A percentile compares a stretch with the other conserved stretches of the same genome.
These are phyloP conservation scores for Diaporthe eres DNA, from an alignment of 2,329 filamentous ascomycete genomes.

Conservation along the genomic window DNA sequence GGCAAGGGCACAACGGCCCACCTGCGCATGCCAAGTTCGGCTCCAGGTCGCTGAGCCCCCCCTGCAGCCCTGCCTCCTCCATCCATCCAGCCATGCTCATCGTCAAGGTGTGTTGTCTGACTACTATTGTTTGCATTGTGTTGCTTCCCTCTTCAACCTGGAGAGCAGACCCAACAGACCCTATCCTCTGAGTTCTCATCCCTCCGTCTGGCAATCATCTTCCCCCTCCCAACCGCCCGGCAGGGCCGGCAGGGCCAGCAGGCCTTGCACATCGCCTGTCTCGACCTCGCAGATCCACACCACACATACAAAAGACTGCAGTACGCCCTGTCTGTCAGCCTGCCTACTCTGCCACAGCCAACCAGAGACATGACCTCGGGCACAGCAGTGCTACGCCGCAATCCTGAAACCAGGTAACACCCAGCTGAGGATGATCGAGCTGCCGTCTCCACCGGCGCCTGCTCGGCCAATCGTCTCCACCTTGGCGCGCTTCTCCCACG, in stretches of 20 bases:
- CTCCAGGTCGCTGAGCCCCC: constrained; percentile 13
- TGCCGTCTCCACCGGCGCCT: constrained; percentile 6
- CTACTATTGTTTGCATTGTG: neutral
- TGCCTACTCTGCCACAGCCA: neutral
- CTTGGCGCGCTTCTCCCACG: constrained; percentile 13
- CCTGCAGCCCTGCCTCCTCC: constrained; percentile 24
- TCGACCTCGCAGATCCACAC: neutral
- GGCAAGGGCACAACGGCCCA: constrained; percentile 1
- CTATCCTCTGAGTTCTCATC: neutral
- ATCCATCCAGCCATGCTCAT: neutral
- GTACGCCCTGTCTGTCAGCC: constrained; percentile 7
- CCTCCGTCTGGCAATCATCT: neutral
- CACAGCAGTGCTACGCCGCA: constrained; percentile 22
- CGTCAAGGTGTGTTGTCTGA: neutral
- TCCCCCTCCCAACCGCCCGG: neutral
- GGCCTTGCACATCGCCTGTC: neutral
- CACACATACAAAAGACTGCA: neutral
- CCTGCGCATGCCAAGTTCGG: constrained; percentile 9
- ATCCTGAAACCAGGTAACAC: constrained; percentile 30
- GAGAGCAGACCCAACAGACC: neutral
- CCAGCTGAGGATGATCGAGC: constrained; percentile 22
- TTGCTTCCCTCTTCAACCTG: neutral
- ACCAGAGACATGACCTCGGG: constrained; percentile 17
- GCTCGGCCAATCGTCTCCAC: constrained; percentile 9
- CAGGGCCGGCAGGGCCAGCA: neutral